Conservation (phyloP, 768 basidiomycete species). For the Pilatotrama ljubarskyi region DNA sequence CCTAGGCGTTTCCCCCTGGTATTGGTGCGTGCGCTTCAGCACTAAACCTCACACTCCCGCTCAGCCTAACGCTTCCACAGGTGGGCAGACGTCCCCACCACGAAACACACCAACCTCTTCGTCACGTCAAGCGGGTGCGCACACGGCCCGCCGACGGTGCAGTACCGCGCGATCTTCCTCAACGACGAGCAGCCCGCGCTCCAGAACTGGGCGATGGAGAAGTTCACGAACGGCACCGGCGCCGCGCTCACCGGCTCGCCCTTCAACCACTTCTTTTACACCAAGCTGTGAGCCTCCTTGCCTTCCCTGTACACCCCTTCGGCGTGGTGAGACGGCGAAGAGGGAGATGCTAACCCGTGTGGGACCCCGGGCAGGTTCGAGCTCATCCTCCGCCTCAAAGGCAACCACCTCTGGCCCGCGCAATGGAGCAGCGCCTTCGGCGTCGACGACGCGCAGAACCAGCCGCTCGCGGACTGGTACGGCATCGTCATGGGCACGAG, state of each 20-base stretch:
- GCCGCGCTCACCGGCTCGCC: constrained; percentile 49
- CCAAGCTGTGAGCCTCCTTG: constrained; percentile 54
- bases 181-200: constrained; percentile 78
- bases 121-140: constrained; percentile 40
- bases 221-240: constrained; percentile 66
- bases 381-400: constrained; percentile 63
- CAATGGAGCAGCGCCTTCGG: constrained; percentile 46
- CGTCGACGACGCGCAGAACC: constrained; percentile 61
- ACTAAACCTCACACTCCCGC: too few relatives aligned
- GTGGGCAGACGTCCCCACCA: constrained; percentile 80
- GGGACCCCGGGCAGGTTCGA: constrained; percentile 51
- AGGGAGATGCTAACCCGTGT: neutral
- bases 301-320: constrained; percentile 1
- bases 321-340: neutral
- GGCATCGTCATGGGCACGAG: constrained; percentile 75
- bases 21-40: constrained; percentile 46
- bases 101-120: constrained; percentile 49
- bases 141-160: constrained; percentile 66
- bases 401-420: constrained; percentile 69
- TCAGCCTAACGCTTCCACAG: constrained; percentile 30
- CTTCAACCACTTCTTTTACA: constrained; percentile 64
- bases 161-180: constrained; percentile 71
- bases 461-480: constrained; percentile 60
- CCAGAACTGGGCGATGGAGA: constrained; percentile 69
- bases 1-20: constrained; percentile 68